Conservation (phyloP, 495 filamentous ascomycete species). For the Beverwykella pulmonaria region DNA sequence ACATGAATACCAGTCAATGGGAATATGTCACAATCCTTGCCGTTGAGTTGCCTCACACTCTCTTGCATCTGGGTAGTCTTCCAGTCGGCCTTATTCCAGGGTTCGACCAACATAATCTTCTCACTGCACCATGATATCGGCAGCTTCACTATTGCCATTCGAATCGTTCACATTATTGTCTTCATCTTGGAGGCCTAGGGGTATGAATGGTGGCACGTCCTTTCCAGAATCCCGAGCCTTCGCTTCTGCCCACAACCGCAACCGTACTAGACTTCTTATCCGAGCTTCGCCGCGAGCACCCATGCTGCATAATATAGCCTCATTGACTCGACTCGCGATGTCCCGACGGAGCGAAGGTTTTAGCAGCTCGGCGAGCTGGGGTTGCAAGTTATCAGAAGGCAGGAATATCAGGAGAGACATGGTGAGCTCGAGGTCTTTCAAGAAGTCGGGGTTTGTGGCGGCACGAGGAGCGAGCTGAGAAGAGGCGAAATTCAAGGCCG, state of each 20-base stretch:
- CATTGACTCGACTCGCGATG: constrained; percentile 82
- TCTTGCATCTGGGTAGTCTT: constrained; percentile 45
- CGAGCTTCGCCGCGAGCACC: constrained; percentile 75
- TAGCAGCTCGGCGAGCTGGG: constrained; percentile 73
- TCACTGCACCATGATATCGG: constrained; percentile 17
- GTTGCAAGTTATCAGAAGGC: constrained; percentile 71
- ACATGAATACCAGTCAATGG: neutral
- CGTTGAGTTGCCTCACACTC: constrained; percentile 65
- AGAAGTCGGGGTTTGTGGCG: constrained; percentile 75
- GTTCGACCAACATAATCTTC: neutral
- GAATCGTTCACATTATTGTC: neutral
- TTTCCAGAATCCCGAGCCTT: constrained; percentile 72
- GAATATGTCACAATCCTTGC: constrained; percentile 81
- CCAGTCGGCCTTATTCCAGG: constrained; percentile 69
- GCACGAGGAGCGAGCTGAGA: constrained; percentile 84
- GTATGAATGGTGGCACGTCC: constrained; percentile 71
- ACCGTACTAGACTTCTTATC: constrained; percentile 73
- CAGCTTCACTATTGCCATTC: constrained; percentile 10
- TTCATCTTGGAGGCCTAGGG: constrained; percentile 62
- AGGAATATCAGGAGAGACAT: constrained; percentile 87
- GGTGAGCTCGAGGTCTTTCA: constrained; percentile 86
- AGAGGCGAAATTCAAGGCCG: constrained; percentile 85
- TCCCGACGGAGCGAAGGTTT: constrained; percentile 78
- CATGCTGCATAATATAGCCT: constrained; percentile 76
- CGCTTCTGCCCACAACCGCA: constrained; percentile 83